phyloP scores from a whole-genome alignment of 2,329 filamentous ascomycete genomes.

The Fusarium sp. region DNA sequence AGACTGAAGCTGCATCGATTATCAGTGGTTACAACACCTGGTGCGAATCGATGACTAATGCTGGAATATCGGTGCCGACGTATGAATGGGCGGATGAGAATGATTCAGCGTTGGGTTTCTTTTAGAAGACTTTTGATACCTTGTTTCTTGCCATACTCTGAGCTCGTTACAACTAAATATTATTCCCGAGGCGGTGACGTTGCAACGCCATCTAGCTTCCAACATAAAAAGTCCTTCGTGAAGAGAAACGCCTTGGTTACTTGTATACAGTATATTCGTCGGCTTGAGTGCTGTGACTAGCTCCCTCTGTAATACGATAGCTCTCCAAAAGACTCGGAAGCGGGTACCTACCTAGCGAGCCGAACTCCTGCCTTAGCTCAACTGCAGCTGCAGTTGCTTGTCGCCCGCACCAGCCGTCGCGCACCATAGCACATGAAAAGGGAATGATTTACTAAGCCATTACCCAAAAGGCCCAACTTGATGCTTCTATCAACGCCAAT shows the following conservation, averaged over 20 bases:
- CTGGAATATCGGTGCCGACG: slow-evolving; percentile 9
- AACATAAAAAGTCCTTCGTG: not conserved
- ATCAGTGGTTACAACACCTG: slow-evolving; percentile 34
- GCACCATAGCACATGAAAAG: not conserved
- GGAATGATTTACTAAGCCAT: not conserved
- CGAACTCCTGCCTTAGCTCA: not conserved
- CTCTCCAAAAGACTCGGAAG: no score
- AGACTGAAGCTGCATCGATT: slow-evolving; percentile 33
- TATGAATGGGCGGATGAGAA: slow-evolving; percentile 36
- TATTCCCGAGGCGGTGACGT: not conserved
- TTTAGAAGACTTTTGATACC: not conserved
- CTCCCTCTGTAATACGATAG: not conserved
- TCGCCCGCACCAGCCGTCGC: not conserved
- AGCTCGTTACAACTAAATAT: not conserved
- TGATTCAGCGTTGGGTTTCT: slow-evolving; percentile 21
- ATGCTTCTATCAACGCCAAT: not conserved
- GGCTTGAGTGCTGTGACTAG: not conserved
- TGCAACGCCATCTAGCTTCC: not conserved
- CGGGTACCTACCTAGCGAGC: no score
- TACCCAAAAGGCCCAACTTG: not conserved
- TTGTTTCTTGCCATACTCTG: not conserved
- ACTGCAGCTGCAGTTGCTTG: not conserved
- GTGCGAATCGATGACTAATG: slow-evolving; percentile 34
- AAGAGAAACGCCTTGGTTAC: not conserved
- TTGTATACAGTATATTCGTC: not conserved